Conservation (phyloP, 2,329 filamentous ascomycete species). For the Dothistroma septosporum region DNA sequence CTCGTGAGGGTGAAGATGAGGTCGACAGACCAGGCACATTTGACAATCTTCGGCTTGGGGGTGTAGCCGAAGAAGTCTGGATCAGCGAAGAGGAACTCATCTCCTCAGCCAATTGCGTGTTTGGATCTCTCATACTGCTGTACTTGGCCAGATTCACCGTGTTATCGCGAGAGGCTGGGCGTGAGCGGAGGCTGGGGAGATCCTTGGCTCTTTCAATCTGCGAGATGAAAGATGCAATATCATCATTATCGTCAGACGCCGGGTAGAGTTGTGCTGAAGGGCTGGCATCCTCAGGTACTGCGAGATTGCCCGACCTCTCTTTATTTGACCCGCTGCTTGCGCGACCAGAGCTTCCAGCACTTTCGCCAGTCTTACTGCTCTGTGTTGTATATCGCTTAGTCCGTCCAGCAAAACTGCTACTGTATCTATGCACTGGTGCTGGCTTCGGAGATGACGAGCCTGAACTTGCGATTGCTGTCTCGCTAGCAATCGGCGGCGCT, state of each 20-base stretch:
- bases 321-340: conserved; percentile 67
- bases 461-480: conserved; percentile 61
- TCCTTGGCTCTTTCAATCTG: conserved; percentile 83
- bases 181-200: conserved; percentile 65
- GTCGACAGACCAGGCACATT: conserved; percentile 66
- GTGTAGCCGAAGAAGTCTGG: conserved; percentile 69
- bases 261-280: conserved; percentile 1
- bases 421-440: conserved; percentile 74
- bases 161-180: conserved; percentile 56
- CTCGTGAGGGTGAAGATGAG: conserved; percentile 78
- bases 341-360: conserved; percentile 75
- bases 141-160: conserved; percentile 57
- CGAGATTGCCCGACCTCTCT: conserved; percentile 13
- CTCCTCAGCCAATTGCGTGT: conserved; percentile 83
- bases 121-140: conserved; percentile 82
- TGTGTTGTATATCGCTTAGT: conserved; percentile 71
- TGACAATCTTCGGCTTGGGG: conserved; percentile 68
- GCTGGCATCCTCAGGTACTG: background rate
- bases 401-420: conserved; percentile 89
- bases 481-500: conserved; percentile 59
- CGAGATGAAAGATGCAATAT: conserved; percentile 90
- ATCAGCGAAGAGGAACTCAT: conserved; percentile 86
- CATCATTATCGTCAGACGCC: conserved; percentile 67
- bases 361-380: conserved; percentile 65
- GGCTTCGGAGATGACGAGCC: conserved; percentile 74